Base-by-base conservation (phyloP, 192 early-diverging fungal genomes). In the Linnemannia exigua region DNA sequence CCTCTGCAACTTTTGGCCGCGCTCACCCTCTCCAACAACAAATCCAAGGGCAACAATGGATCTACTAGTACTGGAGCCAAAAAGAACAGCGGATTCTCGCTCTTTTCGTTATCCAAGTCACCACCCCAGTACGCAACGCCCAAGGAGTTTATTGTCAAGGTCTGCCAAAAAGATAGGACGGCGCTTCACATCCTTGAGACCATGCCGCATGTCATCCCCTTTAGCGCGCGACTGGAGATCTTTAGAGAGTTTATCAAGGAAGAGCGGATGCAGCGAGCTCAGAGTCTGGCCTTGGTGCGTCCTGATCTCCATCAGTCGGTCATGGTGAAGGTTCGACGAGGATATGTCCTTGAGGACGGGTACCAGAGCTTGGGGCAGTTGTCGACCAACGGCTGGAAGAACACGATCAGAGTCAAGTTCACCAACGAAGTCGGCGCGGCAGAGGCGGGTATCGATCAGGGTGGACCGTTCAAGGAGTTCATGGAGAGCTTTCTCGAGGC, bases 131-230 rank as follows among this genome's bases (percentile, higher is more conserved):
- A 67, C n/a, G 68, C 76, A 38, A 82, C 72, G 50, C 87, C 44
- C 44, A 89, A 74, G 67, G 89, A 76, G 35, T 91, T 90, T 48
- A 75, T 91, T 22, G n/a, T 61, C 20, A 84, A 79, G 48, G 70
- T 91, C 20, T 44, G 82, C 35, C 81, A 90, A 51, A 82, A 87
- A 48, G 90, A 91, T 47, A 66, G 78, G 35, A 79, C 90, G 6
- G 89, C 92, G 12, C 66, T 89, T 44, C 87, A 87, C n/a, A 89
- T 99, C 46, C 90, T 99, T 36, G 90, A 91, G 61, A 88, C 94
- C 48, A 94, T 99, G 50, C 96, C 98, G 1, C 98, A 97, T 89
- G 94, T 97, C 6, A 93, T 98, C 20, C 95, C 96, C 0, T 98
- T 99, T 78, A 93, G 92, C 61, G 93, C 92, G 37, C 93, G 98